Base-by-base conservation (phyloP, 176 grass and related monocot genomes). In the Oryza coarctata region DNA sequence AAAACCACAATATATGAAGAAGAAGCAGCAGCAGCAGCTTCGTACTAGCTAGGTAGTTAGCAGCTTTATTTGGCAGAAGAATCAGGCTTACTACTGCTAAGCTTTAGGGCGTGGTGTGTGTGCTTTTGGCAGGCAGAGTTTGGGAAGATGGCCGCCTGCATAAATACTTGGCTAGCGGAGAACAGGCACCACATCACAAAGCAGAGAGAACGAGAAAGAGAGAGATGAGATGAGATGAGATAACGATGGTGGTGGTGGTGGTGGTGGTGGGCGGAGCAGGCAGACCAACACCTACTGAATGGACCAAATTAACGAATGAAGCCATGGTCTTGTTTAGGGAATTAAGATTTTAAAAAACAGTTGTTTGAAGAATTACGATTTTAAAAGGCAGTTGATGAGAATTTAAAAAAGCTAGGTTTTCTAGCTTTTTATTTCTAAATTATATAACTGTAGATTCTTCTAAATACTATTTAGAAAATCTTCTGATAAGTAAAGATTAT, bases 281-380 rank as follows among this genome's bases (percentile, higher is more conserved):
- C 87, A 18, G 47, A 88, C 81, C 81, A 84, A 88, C 81, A 23
- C 77, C 71, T 75, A 89, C 87, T 83, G 17, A 89, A 85, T 73
- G 43, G 41, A 45, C 13, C 3, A 45, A 45, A 45, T 15, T 33
- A 33, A n/a, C n/a, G n/a, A n/a, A n/a, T n/a, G n/a, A n/a, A n/a
- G n/a, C n/a, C n/a, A n/a, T n/a, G n/a, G n/a, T n/a, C n/a, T n/a
- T n/a, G n/a, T n/a, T n/a, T n/a, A n/a, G n/a, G n/a, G n/a, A n/a
- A n/a, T n/a, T n/a, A n/a, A n/a, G n/a, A n/a, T n/a, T n/a, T n/a
- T n/a, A n/a, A n/a, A n/a, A n/a, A n/a, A n/a, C n/a, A n/a, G n/a
- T n/a, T n/a, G n/a, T n/a, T n/a, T n/a, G n/a, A n/a, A n/a, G n/a
- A n/a, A n/a, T n/a, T n/a, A n/a, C n/a, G n/a, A n/a, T n/a, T n/a